Base-by-base conservation (phyloP, 208 protist species). In the Zelonia costaricensis region DNA sequence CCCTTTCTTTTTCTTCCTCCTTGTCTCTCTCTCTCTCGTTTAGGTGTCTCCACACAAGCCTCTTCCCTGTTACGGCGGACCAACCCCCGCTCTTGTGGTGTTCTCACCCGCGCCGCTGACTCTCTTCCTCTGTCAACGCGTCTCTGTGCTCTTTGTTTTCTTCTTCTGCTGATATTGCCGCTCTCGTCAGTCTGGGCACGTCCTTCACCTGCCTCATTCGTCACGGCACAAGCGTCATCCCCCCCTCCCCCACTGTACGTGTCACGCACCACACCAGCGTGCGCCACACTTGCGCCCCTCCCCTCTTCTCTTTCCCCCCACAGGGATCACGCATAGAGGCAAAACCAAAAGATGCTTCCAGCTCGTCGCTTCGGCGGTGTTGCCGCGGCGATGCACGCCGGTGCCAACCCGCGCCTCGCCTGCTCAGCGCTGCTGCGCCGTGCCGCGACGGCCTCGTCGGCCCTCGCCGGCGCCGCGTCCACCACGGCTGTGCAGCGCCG, bases 401-500 rank as follows among this genome's bases (percentile, higher is more conserved):
- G 16, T 35, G n/a, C n/a, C n/a, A n/a, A n/a, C n/a, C n/a, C n/a
- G n/a, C n/a, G n/a, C n/a, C n/a, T n/a, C n/a, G n/a, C n/a, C n/a
- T n/a, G n/a, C 52, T 28, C 39, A 59, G 20, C 54, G 16, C 45
- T 28, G 48, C 18, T 36, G 16, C 39, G 27, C 15, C 15, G 18
- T n/a, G 43, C 43, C 2, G 25, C 28, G 27, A n/a, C n/a, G 22
- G 9, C 10, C 45, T 22, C 15, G 15, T 16, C 20, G 31, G 10
- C 42, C 16, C 18, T 28, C 42, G 28, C 15, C 42, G 36, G 30
- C 25, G 15, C 18, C 20, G 15, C 35, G 23, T 38, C 31, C 23
- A 30, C 46, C 35, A 54, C 54, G 9, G 52, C 49, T 2, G 25
- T 48, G 39, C 74, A 68, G 48, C 48, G 54, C 13, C 55, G 60